phyloP scores from a whole-genome alignment of 331 rosid genomes.

The Erythrophleum ivorense region DNA sequence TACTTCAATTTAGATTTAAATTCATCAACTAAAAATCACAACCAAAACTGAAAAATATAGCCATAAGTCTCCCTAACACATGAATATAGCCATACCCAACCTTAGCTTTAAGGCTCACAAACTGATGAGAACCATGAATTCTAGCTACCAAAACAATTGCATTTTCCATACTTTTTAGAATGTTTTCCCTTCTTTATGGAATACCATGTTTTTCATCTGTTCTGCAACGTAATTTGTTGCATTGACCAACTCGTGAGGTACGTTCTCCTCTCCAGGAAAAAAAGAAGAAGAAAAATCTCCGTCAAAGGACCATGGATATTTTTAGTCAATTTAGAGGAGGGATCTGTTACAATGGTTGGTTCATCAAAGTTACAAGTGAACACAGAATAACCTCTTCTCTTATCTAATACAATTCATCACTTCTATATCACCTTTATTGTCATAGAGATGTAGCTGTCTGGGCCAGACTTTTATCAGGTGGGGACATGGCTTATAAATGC shows the following conservation, averaged over 20 bases:
- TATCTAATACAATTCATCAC: neutral
- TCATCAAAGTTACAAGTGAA: neutral
- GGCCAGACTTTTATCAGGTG: neutral
- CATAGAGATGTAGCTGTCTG: neutral
- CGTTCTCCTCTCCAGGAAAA: no score
- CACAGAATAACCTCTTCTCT: neutral
- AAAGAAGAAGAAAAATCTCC: no score
- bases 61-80: neutral
- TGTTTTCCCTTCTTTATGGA: neutral
- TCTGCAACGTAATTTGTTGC: no score
- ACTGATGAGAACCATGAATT: neutral
- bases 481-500: neutral
- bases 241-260: no score
- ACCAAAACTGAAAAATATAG: neutral
- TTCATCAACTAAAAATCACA: no score
- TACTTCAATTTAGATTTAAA: no score
- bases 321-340: neutral
- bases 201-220: neutral
- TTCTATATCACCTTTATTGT: neutral
- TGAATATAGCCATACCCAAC: neutral
- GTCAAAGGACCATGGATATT: neutral
- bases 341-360: neutral
- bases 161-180: neutral
- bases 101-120: neutral
- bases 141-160: neutral